Evolutionary conservation across 2,329 filamentous ascomycete genomes (phyloP).

Genomic region (Penicillium sclerotiorum): DNA sequence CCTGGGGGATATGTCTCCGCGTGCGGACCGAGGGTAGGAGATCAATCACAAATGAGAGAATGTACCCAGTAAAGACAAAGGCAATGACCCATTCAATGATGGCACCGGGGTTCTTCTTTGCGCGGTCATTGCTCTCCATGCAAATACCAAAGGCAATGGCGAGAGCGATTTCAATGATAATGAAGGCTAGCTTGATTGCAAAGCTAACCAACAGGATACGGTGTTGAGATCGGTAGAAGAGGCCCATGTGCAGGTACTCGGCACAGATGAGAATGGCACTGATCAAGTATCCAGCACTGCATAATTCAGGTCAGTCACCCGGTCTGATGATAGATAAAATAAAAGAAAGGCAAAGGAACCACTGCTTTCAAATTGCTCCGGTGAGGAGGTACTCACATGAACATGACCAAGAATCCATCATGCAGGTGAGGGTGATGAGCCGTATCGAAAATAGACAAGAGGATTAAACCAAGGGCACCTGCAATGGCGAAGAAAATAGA

Average conservation of each 20-base stretch:
- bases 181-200: slow-evolving; percentile 83
- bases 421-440: slow-evolving; percentile 68
- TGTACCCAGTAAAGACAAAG: slow-evolving; percentile 84
- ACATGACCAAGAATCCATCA: slow-evolving; percentile 75
- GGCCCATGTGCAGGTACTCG: slow-evolving; percentile 85
- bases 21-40: slow-evolving; percentile 75
- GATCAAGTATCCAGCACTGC: slow-evolving; percentile 72
- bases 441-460: slow-evolving; percentile 85
- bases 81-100: slow-evolving; percentile 79
- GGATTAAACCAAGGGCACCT: slow-evolving; percentile 78
- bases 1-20: slow-evolving; percentile 51
- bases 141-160: slow-evolving; percentile 65
- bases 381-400: slow-evolving; percentile 59
- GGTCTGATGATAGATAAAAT: no score
- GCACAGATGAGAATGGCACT: slow-evolving; percentile 86
- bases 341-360: no score
- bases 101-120: slow-evolving; percentile 67
- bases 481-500: slow-evolving; percentile 65
- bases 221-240: slow-evolving; percentile 71
- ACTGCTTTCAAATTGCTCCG: not conserved
- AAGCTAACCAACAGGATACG: slow-evolving; percentile 76
- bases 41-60: slow-evolving; percentile 85
- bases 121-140: slow-evolving; percentile 47
- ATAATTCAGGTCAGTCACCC: not conserved
- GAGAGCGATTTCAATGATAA: slow-evolving; percentile 75